Percentiles rank a stretch among this genome's conserved stretches.
Conservation (phyloP, 768 basidiomycete genomes). For the Termitomyces sp. region DNA sequence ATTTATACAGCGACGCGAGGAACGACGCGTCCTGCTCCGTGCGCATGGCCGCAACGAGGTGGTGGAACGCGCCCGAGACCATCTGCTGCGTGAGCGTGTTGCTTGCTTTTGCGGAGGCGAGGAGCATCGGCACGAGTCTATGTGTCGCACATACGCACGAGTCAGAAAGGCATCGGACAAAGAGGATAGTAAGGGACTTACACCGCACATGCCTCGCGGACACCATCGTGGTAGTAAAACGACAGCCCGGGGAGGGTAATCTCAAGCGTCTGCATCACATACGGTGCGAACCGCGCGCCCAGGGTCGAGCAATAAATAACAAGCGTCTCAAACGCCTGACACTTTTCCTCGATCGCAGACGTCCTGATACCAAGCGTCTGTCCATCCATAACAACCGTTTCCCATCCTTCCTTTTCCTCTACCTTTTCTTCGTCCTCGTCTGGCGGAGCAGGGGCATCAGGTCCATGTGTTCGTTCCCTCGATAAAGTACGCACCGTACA, state of each 20-base stretch:
- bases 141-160: not conserved
- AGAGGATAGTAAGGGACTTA: slow-evolving; percentile 30
- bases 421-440: not conserved
- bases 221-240: slow-evolving; percentile 84
- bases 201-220: slow-evolving; percentile 56
- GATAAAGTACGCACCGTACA: slow-evolving; percentile 46
- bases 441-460: not conserved
- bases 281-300: not conserved
- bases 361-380: not conserved
- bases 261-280: slow-evolving; percentile 59
- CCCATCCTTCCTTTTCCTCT: not conserved
- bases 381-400: not conserved
- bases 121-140: not conserved
- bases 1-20: not conserved
- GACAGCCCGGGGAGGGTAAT: slow-evolving; percentile 63
- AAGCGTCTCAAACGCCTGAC: not conserved
- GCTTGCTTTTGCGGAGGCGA: not conserved
- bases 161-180: not conserved
- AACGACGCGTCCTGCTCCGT: not conserved
- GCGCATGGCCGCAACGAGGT: not conserved
- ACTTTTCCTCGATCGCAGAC: not conserved
- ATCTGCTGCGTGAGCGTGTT: not conserved
- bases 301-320: not conserved
- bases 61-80: not conserved
- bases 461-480: too few relatives aligned